These are phyloP conservation scores for Cladosporium colombiae DNA, from an alignment of 2,329 filamentous ascomycete genomes.

Conservation along the genomic window DNA sequence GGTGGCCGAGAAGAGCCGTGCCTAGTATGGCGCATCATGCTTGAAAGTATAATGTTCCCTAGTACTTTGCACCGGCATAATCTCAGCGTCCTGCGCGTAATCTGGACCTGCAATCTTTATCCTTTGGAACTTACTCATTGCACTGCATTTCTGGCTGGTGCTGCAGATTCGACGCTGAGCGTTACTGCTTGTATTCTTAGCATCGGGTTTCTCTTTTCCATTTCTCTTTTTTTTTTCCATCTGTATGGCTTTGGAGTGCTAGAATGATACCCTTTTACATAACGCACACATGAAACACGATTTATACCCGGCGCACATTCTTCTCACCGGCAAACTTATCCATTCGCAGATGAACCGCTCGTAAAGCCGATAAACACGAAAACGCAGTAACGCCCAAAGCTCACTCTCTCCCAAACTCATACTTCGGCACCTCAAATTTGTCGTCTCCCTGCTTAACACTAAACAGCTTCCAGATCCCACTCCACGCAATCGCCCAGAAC, in stretches of 20 bases:
- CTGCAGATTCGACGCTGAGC: not conserved
- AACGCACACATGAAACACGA: constrained; percentile 9
- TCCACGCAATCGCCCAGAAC: constrained; percentile 25
- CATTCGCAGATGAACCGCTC: not conserved
- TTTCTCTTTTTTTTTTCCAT: not conserved
- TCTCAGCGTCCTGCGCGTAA: not conserved
- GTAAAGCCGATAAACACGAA: not conserved
- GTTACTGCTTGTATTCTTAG: not conserved
- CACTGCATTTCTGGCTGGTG: not conserved
- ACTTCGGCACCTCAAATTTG: constrained; percentile 2
- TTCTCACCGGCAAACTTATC: not conserved
- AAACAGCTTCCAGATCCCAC: constrained; percentile 9
- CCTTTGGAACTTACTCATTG: not conserved
- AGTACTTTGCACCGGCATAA: not conserved
- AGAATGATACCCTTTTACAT: constrained; percentile 11
- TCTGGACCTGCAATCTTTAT: not conserved
- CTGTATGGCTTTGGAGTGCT: not conserved
- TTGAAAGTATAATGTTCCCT: not conserved
- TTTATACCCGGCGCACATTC: not conserved
- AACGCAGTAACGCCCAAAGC: not conserved
- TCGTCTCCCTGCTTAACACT: not conserved
- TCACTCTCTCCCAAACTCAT: not conserved
- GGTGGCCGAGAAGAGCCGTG: constrained; percentile 30
- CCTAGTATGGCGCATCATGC: not conserved
- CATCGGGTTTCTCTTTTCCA: not conserved